Base-by-base conservation (phyloP, 139 green algal genomes). In the Chlamydomonas schloesseri region DNA sequence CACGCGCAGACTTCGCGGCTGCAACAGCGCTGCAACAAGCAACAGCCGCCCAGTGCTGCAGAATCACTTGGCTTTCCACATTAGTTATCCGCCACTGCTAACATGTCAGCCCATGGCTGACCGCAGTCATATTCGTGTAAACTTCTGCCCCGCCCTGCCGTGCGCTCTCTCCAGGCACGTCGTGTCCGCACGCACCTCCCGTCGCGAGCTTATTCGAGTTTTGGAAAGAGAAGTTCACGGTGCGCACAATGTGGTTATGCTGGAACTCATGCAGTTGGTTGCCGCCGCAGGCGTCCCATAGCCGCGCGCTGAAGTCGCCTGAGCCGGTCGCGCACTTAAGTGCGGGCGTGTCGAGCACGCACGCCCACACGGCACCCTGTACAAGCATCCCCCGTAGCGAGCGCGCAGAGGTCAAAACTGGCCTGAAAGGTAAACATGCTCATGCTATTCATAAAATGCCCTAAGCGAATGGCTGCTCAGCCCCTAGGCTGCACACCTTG, bases 161-260 rank as follows among this genome's bases (percentile, higher is more conserved):
- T n/a, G n/a, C n/a, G n/a, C n/a, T n/a, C 5, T 29, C 65, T 26
- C 65, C n/a, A 26, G 13, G n/a, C 14, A 6, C 65, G n/a, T 15
- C 65, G n/a, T n/a, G n/a, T n/a, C n/a, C n/a, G n/a, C 10, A 71
- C n/a, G 26, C 65, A 95, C 94, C 94, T 88, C 94, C 96, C 34
- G 95, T 97, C 24, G 92, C 88, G 31, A 98, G 89, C 73, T 83
- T 90, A 26, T 75, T 84, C 24, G 84, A 80, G 82, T 77, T 65
- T 3, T 84, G 62, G 31, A 82, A 86, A 14, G 94, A 93, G 83
- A 99, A 99, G 50, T 92, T 89, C 33, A 96, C 93, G 36, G 87
- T 95, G n/a, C 96, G 92, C 34, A 98, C 98, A 69, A 99, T 99
- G 90, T 99, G 97, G 71, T 95, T 95, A 86, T 99, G 97, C 76